Evolutionary conservation across 164 flowering plant genomes (phyloP), one percentile per base, ranked within the genome.

Genomic region (Magnolia kwangsiensis): DNA sequence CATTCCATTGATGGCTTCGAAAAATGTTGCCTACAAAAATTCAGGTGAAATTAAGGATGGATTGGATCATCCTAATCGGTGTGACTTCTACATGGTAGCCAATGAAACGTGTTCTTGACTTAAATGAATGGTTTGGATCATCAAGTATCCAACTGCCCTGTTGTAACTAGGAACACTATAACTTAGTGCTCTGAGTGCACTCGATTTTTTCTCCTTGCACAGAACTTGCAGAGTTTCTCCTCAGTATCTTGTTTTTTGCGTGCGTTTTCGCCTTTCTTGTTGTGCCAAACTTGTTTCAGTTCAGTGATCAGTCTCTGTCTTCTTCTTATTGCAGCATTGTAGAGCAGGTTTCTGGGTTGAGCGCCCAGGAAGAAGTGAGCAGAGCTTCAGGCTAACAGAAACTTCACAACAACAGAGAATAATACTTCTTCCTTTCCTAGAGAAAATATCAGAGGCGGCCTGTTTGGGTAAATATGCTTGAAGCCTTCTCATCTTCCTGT

Each of bases 331-430:
- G 74, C 80, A 82, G 84, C 58, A 19, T 71, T 59, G 79, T 77
- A 51, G 76, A 82, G 67, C 82, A 77, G 77, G 77, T 51, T 8
- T 77, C 80, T 23, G 82, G 78, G 19, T 72, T 70, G 65, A 67
- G 71, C 31, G 51, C 77, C 58, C 67, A 77, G 45, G 67, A 64
- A n/a, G 84, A 73, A 55, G 70, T 20, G 29, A 75, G 51, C 51
- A 81, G 80, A 69, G 83, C 58, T 49, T 58, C 76, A 14, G 83
- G 76, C n/a, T 72, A 58, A 72, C 9, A 1, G 1, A 63, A 18
- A 19, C 49, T 31, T 68, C 14, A 31, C 50, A 31, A n/a, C 21
- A 64, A 4, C 45, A 67, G 49, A 27, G 27, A 68, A 68, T 45
- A 16, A 55, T 16, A 55, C 14, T 55, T 8, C 9, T 7, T 10